Base-by-base conservation (phyloP, 2,329 filamentous ascomycete genomes). In the Triangularia verruculosa region DNA sequence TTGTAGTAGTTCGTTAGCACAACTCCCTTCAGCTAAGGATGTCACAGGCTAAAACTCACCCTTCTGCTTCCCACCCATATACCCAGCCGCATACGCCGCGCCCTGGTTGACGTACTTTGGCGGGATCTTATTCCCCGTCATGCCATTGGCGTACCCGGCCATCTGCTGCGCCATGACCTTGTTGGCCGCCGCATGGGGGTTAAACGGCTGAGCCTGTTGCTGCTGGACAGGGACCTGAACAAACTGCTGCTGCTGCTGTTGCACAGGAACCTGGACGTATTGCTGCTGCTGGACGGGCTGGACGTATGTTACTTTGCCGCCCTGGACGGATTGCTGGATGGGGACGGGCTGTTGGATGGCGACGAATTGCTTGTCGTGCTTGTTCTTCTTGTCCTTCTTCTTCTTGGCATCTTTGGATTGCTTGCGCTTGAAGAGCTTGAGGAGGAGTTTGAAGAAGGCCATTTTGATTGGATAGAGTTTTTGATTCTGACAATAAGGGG, bases 381-480 rank as follows among this genome's bases (percentile, higher is more conserved):
- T 24, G 22, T 54, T 54, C 9, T 53, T 24, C 2, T 27, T 24
- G 47, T 53, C 17, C 24, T 53, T 54, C n/a, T 54, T 54, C 22
- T 54, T 54, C 51, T 54, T 54, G 22, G 20, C 7, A 24, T 54
- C 51, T 28, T 54, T 54, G 22, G 20, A 15, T n/a, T 54, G 51
- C 51, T 54, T 54, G 51, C 51, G 22, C 51, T 28, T 54, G 51
- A 54, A 54, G 22, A 54, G 51, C 22, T 54, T 54, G 51, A 54
- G 25, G 22, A 28, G 22, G 12, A 54, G 20, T 27, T 54, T 54
- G 51, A 54, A 54, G 51, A 24, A 54, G 51, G 22, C 20, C 51
- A 54, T 54, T 54, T 54, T 51, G 43, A 12, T 32, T 51, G n/a
- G 43, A n/a, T 51, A n/a, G n/a, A 2, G n/a, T 51, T 11, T 11